Base-by-base conservation (phyloP, 805 yeast species). In the Cyberlindnera maclurae region DNA sequence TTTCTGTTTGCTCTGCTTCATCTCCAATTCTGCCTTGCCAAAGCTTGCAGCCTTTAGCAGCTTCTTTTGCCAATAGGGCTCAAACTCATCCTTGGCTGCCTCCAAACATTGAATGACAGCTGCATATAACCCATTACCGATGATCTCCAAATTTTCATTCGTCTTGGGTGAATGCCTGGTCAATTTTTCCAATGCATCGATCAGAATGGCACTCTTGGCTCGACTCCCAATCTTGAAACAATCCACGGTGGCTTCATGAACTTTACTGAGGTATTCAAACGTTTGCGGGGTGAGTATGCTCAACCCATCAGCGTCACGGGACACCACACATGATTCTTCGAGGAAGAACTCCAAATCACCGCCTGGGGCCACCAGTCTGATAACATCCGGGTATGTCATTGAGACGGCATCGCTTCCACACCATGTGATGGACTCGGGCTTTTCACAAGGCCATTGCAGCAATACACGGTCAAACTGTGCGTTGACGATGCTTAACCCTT, bases 361-460 rank as follows among this genome's bases (percentile, higher is more conserved):
- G 10, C 77, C 73, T 0, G 95, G 90, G 0, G 94, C 95, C 27
- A 81, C 68, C 12, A 89, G 55, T 43, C 72, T 71, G 20, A 87
- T 50, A 37, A 82, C 87, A 47, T 82, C 90, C 3, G 70, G 63
- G 43, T 60, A 61, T 1, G 76, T 63, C n/a, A 76, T 62, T 0
- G 79, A 77, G 1, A 89, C 77, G 0, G 93, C 86, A 59, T 87
- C 95, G 47, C 80, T 77, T 0, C 90, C 86, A 55, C 96, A 82
- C 97, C 97, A 93, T 41, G 68, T 70, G 15, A 84, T 43, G 9
- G 33, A 28, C 17, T 31, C 12, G 1, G 44, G 45, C 12, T 17
- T 29, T 5, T 39, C 13, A 30, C 46, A 38, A 7, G 32, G 28
- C 38, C 40, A 41, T 12, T 45, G 36, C 45, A 43, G 36, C 26